phyloP scores from a whole-genome alignment of 257 asterid species.

The Eustoma russellianum region DNA sequence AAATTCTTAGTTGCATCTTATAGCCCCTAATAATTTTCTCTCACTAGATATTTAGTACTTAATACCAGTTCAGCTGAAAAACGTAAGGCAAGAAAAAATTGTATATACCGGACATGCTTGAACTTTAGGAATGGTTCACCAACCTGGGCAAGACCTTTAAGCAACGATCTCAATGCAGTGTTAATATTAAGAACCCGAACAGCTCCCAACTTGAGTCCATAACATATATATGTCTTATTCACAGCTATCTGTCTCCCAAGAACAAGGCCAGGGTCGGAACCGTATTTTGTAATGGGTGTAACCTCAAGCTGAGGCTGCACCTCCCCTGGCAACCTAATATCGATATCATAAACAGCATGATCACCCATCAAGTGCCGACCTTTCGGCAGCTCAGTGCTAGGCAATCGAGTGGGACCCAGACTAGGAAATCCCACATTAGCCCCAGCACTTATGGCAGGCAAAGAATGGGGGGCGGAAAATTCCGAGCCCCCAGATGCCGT shows the following conservation, averaged over 20 bases:
- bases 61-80: too few species aligned
- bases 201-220: constrained; percentile 86
- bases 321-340: constrained; percentile 77
- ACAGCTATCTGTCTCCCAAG: constrained; percentile 94
- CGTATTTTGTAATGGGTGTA: constrained; percentile 93
- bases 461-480: constrained; percentile 26
- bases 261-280: constrained; percentile 88
- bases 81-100: background rate
- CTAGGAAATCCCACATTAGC: constrained; percentile 34
- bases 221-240: constrained; percentile 83
- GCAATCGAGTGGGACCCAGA: constrained; percentile 63
- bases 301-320: constrained; percentile 99
- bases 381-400: constrained; percentile 82
- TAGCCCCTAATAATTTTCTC: too few species aligned
- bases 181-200: constrained; percentile 85
- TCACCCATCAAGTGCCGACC: constrained; percentile 82
- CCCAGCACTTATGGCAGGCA: constrained; percentile 27
- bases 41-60: too few species aligned
- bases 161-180: constrained; percentile 91
- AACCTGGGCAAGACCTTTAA: constrained; percentile 92
- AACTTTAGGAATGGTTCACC: background rate
- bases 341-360: constrained; percentile 55
- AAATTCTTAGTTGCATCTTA: too few species aligned
- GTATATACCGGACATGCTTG: too few species aligned
- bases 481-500: constrained; percentile 66